Evolutionary conservation across 371 early-diverging fungal species (phyloP).

Genomic region (Circinella minor): DNA sequence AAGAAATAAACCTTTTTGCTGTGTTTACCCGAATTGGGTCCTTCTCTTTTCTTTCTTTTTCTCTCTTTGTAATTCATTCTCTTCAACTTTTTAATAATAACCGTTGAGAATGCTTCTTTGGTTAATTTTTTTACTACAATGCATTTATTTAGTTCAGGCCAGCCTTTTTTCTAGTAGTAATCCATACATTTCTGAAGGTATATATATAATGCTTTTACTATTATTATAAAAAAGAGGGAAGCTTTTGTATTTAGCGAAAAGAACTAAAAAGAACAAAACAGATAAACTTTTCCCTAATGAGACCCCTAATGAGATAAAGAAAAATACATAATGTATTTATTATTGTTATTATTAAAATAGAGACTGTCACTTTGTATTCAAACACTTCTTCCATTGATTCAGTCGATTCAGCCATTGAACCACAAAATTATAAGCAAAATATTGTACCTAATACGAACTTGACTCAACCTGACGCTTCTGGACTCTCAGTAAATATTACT

Average conservation of each 20-base stretch:
- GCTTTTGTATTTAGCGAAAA: too few relatives aligned
- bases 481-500: slow-evolving; percentile 20
- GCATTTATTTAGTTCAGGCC: slow-evolving; percentile 14
- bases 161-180: slow-evolving; percentile 40
- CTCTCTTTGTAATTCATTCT: too few relatives aligned
- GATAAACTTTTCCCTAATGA: too few relatives aligned
- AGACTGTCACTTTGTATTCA: slow-evolving; percentile 35
- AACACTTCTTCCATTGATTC: slow-evolving; percentile 34
- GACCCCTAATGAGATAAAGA: too few relatives aligned
- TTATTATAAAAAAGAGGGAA: too few relatives aligned
- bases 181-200: slow-evolving; percentile 47
- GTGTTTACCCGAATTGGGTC: too few relatives aligned
- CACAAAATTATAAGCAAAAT: slow-evolving; percentile 35
- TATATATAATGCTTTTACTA: slow-evolving; percentile 1
- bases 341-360: slow-evolving; percentile 17
- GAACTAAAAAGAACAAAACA: too few relatives aligned
- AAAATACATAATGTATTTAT: too few relatives aligned
- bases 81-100: too few relatives aligned
- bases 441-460: slow-evolving; percentile 41
- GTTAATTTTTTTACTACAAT: slow-evolving; percentile 16
- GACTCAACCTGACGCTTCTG: slow-evolving; percentile 35
- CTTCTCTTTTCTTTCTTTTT: too few relatives aligned
- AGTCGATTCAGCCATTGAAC: slow-evolving; percentile 18
- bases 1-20: too few relatives aligned
- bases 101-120: slow-evolving; percentile 6